These are phyloP conservation scores for Fusarium oligoseptatum DNA, from an alignment of 2,329 filamentous ascomycete species.

Conservation along the genomic window DNA sequence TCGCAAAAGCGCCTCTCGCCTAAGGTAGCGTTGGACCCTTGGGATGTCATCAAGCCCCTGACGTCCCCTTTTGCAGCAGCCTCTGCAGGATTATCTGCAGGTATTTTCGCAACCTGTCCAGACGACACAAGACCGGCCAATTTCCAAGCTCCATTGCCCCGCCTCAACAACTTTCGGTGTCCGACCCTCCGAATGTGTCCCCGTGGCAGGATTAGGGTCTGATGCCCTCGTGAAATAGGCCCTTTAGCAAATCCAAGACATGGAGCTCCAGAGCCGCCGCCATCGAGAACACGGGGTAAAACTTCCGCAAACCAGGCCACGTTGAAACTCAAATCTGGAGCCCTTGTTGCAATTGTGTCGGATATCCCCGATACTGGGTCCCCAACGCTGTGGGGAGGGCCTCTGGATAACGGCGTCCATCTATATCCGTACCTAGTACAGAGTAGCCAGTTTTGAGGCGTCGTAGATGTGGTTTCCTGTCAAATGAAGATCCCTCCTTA, in stretches of 20 bases:
- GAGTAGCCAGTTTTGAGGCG: not conserved
- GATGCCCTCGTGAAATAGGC: not conserved
- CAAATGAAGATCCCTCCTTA: not conserved
- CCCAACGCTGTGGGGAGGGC: not conserved
- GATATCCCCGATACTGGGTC: not conserved
- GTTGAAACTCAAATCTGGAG: not conserved
- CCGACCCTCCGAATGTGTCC: not conserved
- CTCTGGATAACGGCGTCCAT: not conserved
- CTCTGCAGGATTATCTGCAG: not conserved
- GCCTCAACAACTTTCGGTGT: not conserved
- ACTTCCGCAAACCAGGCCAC: not conserved
- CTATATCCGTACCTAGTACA: not conserved
- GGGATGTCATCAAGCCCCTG: not conserved
- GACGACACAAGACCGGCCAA: not conserved
- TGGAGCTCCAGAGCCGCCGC: not conserved
- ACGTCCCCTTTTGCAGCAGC: not conserved
- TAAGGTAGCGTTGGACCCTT: conserved; percentile 1
- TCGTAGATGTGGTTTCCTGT: not conserved
- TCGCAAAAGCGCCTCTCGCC: not conserved
- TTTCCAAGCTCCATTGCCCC: not conserved
- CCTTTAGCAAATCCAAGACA: not conserved
- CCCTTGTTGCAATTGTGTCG: not conserved
- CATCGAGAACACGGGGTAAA: not conserved
- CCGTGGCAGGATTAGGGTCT: not conserved
- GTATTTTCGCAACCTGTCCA: not conserved